These are phyloP conservation scores for Vaccinium macrocarpon DNA, from an alignment of 148 eudicot genomes.

Conservation along the genomic window DNA sequence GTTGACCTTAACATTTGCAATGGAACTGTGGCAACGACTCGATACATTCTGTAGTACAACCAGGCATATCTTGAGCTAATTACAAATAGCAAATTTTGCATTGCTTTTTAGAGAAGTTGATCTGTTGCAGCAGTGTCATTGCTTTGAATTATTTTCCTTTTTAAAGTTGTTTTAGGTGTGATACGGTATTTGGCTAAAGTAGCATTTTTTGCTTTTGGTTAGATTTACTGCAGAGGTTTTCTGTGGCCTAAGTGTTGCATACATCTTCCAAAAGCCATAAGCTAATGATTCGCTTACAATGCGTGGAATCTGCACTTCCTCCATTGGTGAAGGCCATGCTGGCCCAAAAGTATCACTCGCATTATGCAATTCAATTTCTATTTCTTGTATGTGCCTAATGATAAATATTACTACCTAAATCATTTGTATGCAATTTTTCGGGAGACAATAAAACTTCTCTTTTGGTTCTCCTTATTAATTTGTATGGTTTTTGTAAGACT, in stretches of 20 bases:
- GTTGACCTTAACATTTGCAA: not conserved
- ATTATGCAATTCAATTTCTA: conserved; percentile 26
- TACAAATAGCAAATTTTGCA: not conserved
- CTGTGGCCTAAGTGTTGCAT: conserved; percentile 65
- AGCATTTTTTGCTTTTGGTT: conserved; percentile 22
- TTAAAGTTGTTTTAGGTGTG: not conserved
- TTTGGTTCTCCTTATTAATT: too few species aligned
- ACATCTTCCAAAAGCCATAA: conserved; percentile 90
- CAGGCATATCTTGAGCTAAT: not conserved
- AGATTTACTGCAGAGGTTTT: conserved; percentile 95
- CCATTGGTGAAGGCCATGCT: conserved; percentile 80
- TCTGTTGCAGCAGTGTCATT: conserved; percentile 2
- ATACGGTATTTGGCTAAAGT: conserved; percentile 13
- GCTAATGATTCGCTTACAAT: conserved; percentile 65
- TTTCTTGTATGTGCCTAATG: not conserved
- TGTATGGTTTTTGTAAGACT: too few species aligned
- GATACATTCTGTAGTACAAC: not conserved
- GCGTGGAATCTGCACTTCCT: conserved; percentile 74
- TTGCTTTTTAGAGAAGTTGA: not conserved
- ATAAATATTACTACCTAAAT: too few species aligned
- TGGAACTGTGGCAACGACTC: not conserved
- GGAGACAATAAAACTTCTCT: too few species aligned
- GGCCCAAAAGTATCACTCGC: conserved; percentile 86
- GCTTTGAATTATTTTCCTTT: not conserved
- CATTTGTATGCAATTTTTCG: too few species aligned